Percentiles rank a stretch among this genome's conserved stretches.
Evolutionary conservation across 1,139 yeast species (phyloP).

Genomic region (Hemisphaericaspora lyxosophila): DNA sequence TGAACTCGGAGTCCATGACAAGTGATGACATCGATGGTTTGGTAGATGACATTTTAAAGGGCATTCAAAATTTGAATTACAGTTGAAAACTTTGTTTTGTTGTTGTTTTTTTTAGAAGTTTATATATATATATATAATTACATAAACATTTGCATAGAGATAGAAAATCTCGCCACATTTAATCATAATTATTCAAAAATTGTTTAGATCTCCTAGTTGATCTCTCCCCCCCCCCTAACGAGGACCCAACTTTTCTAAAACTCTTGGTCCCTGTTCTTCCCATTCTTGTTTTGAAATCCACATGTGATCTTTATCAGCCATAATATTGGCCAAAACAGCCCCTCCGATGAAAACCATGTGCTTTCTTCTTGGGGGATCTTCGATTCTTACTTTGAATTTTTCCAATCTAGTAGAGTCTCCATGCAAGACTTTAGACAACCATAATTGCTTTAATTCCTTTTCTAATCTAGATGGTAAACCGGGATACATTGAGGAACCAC

Average conservation of each 20-base stretch:
- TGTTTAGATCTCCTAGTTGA: background rate
- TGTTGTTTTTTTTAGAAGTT: too few relatives aligned
- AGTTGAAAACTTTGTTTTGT: slow-evolving; percentile 18
- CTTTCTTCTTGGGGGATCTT: slow-evolving; percentile 98
- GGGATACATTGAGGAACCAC: slow-evolving; percentile 99
- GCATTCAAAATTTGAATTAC: slow-evolving; percentile 40
- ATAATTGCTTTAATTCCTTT: slow-evolving; percentile 91
- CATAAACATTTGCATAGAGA: slow-evolving; percentile 1
- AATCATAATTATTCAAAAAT: background rate
- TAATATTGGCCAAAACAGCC: slow-evolving; percentile 94
- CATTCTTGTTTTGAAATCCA: slow-evolving; percentile 96
- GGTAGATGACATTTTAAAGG: slow-evolving; percentile 42
- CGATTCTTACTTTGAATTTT: slow-evolving; percentile 93
- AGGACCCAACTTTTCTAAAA: slow-evolving; percentile 89
- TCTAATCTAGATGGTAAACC: slow-evolving; percentile 95
- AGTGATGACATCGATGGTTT: slow-evolving; percentile 43
- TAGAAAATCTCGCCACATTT: background rate
- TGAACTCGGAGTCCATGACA: slow-evolving; percentile 35
- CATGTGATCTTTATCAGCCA: slow-evolving; percentile 98
- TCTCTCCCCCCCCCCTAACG: slow-evolving; percentile 58
- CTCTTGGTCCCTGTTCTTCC: slow-evolving; percentile 93
- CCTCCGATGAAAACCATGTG: slow-evolving; percentile 99
- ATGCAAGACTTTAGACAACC: slow-evolving; percentile 85
- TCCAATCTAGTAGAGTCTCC: slow-evolving; percentile 85
- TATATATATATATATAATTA: background rate